These are phyloP conservation scores for Nymphaea thermarum DNA, from an alignment of 164 flowering plant species.

Conservation along the genomic window DNA sequence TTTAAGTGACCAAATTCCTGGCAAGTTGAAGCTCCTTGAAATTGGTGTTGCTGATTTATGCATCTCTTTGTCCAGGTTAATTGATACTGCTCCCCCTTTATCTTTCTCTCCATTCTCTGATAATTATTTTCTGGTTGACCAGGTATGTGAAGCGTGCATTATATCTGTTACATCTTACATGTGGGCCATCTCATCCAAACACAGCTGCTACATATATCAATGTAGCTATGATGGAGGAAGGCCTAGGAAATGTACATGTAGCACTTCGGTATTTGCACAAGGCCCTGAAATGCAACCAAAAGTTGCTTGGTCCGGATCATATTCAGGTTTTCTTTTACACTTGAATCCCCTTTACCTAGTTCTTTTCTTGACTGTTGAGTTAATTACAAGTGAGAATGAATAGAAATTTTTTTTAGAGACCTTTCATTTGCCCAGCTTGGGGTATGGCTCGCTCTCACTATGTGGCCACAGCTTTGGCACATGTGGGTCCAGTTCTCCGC, in stretches of 20 bases:
- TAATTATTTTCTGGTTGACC: slow-evolving; percentile 6
- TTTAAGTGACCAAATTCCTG: too few relatives aligned
- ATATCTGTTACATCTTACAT: slow-evolving; percentile 88
- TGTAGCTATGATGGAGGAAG: slow-evolving; percentile 99
- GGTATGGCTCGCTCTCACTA: too few relatives aligned
- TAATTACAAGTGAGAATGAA: too few relatives aligned
- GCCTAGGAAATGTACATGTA: slow-evolving; percentile 96
- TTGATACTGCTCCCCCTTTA: too few relatives aligned
- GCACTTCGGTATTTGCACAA: slow-evolving; percentile 97
- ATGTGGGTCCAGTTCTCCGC: too few relatives aligned
- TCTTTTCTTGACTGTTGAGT: background rate
- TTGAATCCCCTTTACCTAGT: background rate
- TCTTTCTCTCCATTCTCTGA: too few relatives aligned
- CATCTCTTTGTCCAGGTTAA: too few relatives aligned
- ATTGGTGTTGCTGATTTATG: too few relatives aligned
- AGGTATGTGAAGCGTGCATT: slow-evolving; percentile 97
- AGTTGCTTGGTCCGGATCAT: slow-evolving; percentile 94
- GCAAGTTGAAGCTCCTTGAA: too few relatives aligned
- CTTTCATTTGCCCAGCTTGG: too few relatives aligned
- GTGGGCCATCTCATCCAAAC: slow-evolving; percentile 99
- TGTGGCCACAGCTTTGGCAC: too few relatives aligned
- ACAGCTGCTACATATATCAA: slow-evolving; percentile 99
- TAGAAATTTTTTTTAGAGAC: too few relatives aligned
- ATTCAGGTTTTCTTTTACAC: slow-evolving; percentile 55
- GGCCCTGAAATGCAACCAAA: slow-evolving; percentile 94